Evolutionary conservation across 106 monocot genomes (phyloP), one percentile per base, ranked within the genome.

Genomic region (Platanthera guangdongensis): DNA sequence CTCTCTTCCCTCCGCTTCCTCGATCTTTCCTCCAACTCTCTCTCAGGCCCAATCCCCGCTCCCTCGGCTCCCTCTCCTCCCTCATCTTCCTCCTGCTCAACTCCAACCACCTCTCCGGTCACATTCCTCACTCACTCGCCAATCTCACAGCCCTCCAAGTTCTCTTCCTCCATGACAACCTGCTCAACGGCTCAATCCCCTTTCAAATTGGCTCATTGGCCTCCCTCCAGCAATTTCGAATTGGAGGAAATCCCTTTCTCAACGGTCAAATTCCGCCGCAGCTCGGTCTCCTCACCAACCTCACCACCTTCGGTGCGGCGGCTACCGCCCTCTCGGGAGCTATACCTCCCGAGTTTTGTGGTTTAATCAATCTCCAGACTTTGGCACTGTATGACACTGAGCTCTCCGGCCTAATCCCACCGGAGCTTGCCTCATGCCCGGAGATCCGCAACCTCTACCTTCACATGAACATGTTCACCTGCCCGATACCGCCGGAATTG

Each of bases 221-320:
- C 30, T 81, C 89, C 1, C 92, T 97, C 21, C 88, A 89, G 72
- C 93, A 97, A 83, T 74, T 97, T 49, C 83, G 93, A n/a, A 73
- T 97, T 16, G 96, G 96, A 4, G 96, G 96, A 28, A 97, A 97
- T 80, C 89, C 89, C 1, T 75, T 73, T 52, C 72, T 97, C 47
- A 49, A 83, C 25, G 96, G 96, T 9, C 51, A 49, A 0, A 87
- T 97, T 47, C 93, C 96, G 0, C 77, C 87, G 1, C 84, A 93
- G 46, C 87, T 97, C 14, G 93, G 96, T 30, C 54, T 83, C 8
- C 86, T 97, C 13, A 21, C 73, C 51, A 97, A 97, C 63, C 87
- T 97, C 71, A 93, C 96, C 73, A 83, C 80, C 54, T 89, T 97
- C 68, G 96, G 93, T 65, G 96, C 86, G 5, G 96, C 96, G 10